These are phyloP conservation scores for Castanospermum australe DNA, from an alignment of 306 rosid genomes.

Conservation along the genomic window DNA sequence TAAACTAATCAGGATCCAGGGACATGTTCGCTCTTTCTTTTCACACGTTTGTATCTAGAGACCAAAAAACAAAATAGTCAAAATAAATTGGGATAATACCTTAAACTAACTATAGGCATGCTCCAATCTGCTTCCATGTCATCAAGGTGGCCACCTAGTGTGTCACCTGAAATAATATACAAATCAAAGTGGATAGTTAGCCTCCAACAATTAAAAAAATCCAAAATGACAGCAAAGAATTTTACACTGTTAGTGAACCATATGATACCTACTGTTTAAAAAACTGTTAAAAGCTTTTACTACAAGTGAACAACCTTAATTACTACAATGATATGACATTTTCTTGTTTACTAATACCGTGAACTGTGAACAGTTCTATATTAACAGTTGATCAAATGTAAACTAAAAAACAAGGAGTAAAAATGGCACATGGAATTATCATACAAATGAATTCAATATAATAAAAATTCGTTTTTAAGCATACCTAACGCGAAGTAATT, in stretches of 20 bases:
- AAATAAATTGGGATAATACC: slow-evolving; percentile 42
- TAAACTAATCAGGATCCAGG: slow-evolving; percentile 18
- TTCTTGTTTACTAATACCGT: background rate
- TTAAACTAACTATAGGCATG: slow-evolving; percentile 85
- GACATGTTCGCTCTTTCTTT: slow-evolving; percentile 10
- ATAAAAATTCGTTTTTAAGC: background rate
- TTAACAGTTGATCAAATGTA: background rate
- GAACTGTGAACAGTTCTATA: background rate
- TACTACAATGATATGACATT: background rate
- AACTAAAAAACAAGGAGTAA: background rate
- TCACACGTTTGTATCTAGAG: background rate
- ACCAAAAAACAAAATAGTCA: background rate
- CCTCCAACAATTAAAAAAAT: background rate
- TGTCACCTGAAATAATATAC: slow-evolving; percentile 55
- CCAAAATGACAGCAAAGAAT: too few species aligned
- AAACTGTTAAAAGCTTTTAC: background rate
- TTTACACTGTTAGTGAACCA: background rate
- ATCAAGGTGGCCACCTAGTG: slow-evolving; percentile 94
- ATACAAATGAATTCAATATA: background rate
- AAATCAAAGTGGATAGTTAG: background rate
- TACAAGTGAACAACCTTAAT: background rate
- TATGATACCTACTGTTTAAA: background rate
- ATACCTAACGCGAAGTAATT: slow-evolving; percentile 85
- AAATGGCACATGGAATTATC: background rate
- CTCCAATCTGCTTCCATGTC: slow-evolving; percentile 99